Base-by-base conservation (phyloP, 495 filamentous ascomycete genomes). In the Cercophora sp. region DNA sequence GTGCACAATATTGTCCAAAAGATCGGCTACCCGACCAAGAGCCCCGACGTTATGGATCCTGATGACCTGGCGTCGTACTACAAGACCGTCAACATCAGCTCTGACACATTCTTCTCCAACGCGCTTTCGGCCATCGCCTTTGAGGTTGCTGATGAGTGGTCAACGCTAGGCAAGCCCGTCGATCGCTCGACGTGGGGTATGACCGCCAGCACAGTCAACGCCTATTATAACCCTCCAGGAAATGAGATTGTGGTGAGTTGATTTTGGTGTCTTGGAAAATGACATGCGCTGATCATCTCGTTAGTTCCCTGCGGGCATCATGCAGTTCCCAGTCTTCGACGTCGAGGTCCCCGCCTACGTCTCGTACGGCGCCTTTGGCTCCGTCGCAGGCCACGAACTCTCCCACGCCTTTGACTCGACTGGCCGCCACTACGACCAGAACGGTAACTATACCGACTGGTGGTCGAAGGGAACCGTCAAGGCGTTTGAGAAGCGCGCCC, bases 211-310 rank as follows among this genome's bases (percentile, higher is more conserved):
- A 47, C 44, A 11, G 44, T 47, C 22, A 51, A 41, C 26, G 48
- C 25, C n/a, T 29, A 29, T 8, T 26, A 41, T 22, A 29, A 18
- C 25, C 35, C 24, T 13, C 75, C 82, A 11, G 81, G 82, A 9
- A 87, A 87, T 52, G 82, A 86, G 58, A 85, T 87, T 42, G 84
- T 86, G n/a, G n/a, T n/a, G n/a, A n/a, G n/a, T n/a, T n/a, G n/a
- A n/a, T n/a, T n/a, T n/a, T n/a, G n/a, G n/a, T n/a, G n/a, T n/a
- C n/a, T n/a, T n/a, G n/a, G n/a, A n/a, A n/a, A n/a, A n/a, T n/a
- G n/a, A n/a, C n/a, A n/a, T n/a, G n/a, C n/a, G n/a, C n/a, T n/a
- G n/a, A n/a, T n/a, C n/a, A n/a, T n/a, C n/a, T n/a, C n/a, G n/a
- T n/a, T n/a, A n/a, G 9, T 29, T 31, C 6, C 48, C 48, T 0